Base-by-base conservation (phyloP, 257 asterid genomes). In the Apocynum venetum region DNA sequence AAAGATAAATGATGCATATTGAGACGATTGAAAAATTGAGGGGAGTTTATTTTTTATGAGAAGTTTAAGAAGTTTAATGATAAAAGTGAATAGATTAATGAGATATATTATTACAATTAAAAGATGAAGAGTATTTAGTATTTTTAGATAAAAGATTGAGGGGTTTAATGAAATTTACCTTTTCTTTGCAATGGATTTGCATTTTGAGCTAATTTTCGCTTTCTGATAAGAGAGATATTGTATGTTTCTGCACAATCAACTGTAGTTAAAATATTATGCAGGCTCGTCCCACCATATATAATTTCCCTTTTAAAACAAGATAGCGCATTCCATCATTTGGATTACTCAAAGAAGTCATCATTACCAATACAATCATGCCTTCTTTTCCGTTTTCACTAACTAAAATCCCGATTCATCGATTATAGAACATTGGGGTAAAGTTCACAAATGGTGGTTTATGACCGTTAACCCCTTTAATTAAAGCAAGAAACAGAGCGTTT, bases 121-220 rank as follows among this genome's bases (percentile, higher is more conserved):
- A 25, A 25, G 31, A 25, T 25, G 0, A 25, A 25, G 31, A 25
- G 31, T 0, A 25, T 25, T 25, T 25, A 25, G 31, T 25, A 0
- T 25, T 25, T 25, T 25, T 25, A 0, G 31, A 25, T 25, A 25
- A 25, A 25, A 25, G 31, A 25, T 25, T 0, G 31, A 25, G 31
- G 31, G 31, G 31, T 25, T 25, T 25, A 25, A 25, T 25, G 31
- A 25, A 25, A 25, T 25, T 25, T 25, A 25, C 31, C 31, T 25
- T 25, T 25, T 25, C 31, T 25, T 25, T 25, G 31, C 31, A 10
- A 19, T 76, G 46, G 46, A 67, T 77, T 48, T 67, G 56, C 47
- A 13, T 68, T 12, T 8, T 38, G 2, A 55, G 35, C 69, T 55
- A 63, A 67, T 67, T 77, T 77, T 77, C 69, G 47, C 67, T 66